Conservation (phyloP, 2,329 filamentous ascomycete species). For the Fonsecaea multimorphosa region DNA sequence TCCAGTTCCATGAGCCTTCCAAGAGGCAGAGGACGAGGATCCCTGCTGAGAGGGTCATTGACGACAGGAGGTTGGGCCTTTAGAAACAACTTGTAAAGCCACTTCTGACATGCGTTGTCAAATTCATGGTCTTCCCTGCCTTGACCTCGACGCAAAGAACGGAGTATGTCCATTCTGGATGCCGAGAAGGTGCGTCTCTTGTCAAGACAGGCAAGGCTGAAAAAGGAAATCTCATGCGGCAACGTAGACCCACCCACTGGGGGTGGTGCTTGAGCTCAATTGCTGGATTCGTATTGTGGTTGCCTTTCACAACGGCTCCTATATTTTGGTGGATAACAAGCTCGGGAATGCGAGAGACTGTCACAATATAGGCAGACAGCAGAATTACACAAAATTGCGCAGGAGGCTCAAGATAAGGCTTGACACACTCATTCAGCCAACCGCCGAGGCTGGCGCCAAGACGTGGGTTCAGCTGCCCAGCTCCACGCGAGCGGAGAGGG, state of each 20-base stretch:
- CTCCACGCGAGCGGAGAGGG: neutral
- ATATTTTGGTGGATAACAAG: neutral
- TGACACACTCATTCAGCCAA: neutral
- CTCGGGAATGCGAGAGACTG: neutral
- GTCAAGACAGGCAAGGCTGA: constrained; percentile 14
- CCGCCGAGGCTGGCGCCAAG: constrained; percentile 2
- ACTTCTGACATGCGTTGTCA: neutral
- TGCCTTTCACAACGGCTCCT: neutral
- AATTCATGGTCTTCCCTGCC: constrained; percentile 5
- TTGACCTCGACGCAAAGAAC: constrained; percentile 6
- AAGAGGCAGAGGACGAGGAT: constrained; percentile 3
- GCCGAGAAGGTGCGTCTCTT: neutral
- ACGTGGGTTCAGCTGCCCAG: neutral
- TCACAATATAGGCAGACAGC: neutral
- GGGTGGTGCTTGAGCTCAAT: neutral
- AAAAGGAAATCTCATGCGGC: constrained; percentile 5
- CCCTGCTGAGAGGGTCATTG: neutral
- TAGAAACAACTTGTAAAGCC: constrained; percentile 9
- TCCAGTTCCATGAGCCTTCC: constrained; percentile 5
- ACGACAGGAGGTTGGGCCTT: constrained; percentile 11
- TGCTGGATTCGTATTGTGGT: neutral
- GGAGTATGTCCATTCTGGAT: constrained; percentile 9
- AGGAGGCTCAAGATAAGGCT: neutral
- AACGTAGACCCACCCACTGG: neutral
- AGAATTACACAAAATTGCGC: neutral